Base-by-base conservation (phyloP, 1,284 basidiomycete species). In the Cutaneotrichosporon sp. region DNA sequence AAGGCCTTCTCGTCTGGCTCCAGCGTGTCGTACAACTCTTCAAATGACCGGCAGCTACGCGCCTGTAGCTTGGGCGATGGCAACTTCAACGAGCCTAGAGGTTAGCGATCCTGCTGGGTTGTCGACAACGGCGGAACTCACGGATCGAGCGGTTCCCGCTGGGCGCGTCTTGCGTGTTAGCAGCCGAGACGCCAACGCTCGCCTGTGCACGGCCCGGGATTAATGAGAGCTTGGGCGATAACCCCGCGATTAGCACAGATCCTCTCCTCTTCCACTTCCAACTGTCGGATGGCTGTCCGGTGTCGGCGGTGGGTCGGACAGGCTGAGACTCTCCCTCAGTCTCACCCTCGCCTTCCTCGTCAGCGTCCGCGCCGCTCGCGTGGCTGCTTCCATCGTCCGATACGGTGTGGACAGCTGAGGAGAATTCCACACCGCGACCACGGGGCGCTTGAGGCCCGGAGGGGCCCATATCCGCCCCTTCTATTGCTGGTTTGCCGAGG, bases 1-100 rank as follows among this genome's bases (percentile, higher is more conserved):
- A 93, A 96, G 4, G 83, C 83, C 52, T 81, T 77, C 72, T 94
- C 88, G 42, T 85, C 82, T 0, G 86, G 83, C 62, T 75, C 71
- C 16, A 75, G 71, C 0, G 60, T 50, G 22, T 72, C 72, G 65
- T 80, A 79, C 42, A 81, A 68, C 47, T 79, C 76, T 6, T 77
- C 72, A 46, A 78, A 73, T 1, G 72, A 70, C 30, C 60, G 64
- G 18, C 67, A 68, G 16, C 65, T 56, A 22, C 68, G 65, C 7
- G 67, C 57, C 31, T 71, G 65, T 0, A 75, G 26, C 1, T 67
- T 61, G 2, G 77, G 77, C 0, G 74, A 75, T 0, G 72, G 72
- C 1, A 78, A 56, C 2, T 70, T 69, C 58, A 76, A 64, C 10
- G 76, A 76, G 2, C 72, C 76, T 79, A 60, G 9, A 2, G 46